Base-by-base conservation (phyloP, 2,329 filamentous ascomycete species). In the Botryotinia calthae region DNA sequence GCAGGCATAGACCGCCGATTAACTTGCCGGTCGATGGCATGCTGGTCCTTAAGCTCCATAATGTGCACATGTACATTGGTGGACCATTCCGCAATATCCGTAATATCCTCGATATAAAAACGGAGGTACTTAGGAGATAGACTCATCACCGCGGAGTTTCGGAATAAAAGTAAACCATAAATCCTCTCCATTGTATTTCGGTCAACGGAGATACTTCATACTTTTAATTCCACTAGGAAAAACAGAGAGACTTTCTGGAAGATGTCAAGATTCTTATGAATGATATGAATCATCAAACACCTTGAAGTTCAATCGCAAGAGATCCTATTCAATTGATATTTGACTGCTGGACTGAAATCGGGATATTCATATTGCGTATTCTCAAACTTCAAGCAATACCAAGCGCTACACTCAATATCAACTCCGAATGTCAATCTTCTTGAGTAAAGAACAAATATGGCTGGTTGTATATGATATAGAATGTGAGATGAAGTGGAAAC, bases 1-100 rank as follows among this genome's bases (percentile, higher is more conserved):
- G 28, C 63, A 65, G 25, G 34, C 44, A 63, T 46, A 34, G 28
- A 2, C 51, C 25, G 14, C 20, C 16, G 16, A 31, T 62, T n/a
- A 51, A 40, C 37, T 44, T 58, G 31, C 56, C 56, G 20, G n/a
- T 48, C 56, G 56, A 40, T n/a, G 34, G 40, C 66, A 69, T 51
- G 40, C 18, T 59, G 44, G 18, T 40, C 12, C 20, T 8, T 42
- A 56, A 68, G 40, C 65, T 56, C 37, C 65, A 68, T 68, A 56
- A 63, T 20, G n/a, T 25, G n/a, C 16, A 22, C 20, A 40, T 46
- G 56, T 51, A 44, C 3, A 3, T 10, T 28, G 37, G 56, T 22
- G 51, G n/a, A 31, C 18, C 14, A 31, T 46, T 46, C 68, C 58
- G 58, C 58, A 40, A 51, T 70, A 37, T 25, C 58, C 68, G 68